Evolutionary conservation across 2,329 filamentous ascomycete genomes (phyloP).

Genomic region (Westerdykella sp.): DNA sequence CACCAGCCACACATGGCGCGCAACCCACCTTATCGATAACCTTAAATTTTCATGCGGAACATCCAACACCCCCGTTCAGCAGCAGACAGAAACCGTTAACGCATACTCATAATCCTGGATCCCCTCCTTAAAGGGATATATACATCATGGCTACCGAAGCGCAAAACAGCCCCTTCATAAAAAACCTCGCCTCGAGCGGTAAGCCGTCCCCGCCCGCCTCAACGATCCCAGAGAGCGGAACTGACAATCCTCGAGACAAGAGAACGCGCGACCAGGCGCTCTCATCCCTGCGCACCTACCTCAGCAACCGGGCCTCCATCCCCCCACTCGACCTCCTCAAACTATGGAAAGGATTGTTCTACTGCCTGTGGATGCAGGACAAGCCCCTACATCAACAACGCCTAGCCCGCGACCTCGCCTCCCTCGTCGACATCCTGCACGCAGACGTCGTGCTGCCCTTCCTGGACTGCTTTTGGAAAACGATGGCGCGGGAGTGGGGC

Average conservation of each 20-base stretch:
- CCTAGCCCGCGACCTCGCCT: constrained; percentile 71
- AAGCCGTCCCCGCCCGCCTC: constrained; percentile 24
- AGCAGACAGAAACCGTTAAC: not conserved
- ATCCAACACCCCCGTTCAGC: constrained; percentile 2
- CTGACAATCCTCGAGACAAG: constrained; percentile 54
- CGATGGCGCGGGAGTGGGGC: constrained; percentile 47
- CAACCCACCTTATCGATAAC: constrained; percentile 11
- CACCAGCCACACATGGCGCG: not conserved
- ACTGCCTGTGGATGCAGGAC: constrained; percentile 89
- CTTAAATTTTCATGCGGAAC: constrained; percentile 19
- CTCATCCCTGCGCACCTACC: constrained; percentile 68
- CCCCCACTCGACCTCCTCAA: constrained; percentile 69
- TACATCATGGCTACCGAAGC: constrained; percentile 34
- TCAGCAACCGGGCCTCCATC: constrained; percentile 58
- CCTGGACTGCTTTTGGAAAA: constrained; percentile 47
- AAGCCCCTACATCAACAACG: constrained; percentile 80
- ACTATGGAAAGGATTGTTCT: constrained; percentile 93
- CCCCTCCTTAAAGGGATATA: not conserved
- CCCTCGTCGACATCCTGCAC: constrained; percentile 57
- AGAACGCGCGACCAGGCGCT: constrained; percentile 72
- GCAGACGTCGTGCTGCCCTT: constrained; percentile 38
- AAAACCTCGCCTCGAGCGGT: constrained; percentile 81
- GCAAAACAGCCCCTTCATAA: constrained; percentile 64
- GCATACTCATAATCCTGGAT: not conserved
- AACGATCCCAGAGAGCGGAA: not conserved